Percentiles rank a stretch among this genome's conserved stretches.
Evolutionary conservation across 2,329 filamentous ascomycete species (phyloP).

Genomic region (Coniochaeta sp.): DNA sequence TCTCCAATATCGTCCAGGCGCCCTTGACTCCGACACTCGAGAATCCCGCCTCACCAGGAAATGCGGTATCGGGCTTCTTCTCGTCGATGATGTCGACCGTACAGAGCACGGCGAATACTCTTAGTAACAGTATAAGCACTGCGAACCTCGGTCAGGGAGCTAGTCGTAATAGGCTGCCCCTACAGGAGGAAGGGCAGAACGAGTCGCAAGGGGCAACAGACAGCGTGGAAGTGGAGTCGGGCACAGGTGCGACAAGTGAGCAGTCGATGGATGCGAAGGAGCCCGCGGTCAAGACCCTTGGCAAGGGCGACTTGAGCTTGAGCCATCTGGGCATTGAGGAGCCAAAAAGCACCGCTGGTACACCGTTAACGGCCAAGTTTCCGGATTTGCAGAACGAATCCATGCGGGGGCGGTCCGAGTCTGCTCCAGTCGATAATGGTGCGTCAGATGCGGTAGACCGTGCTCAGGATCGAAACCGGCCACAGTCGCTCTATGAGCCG

Average conservation of each 20-base stretch:
- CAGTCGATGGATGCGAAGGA: conserved; percentile 51
- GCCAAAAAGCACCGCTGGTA: conserved; percentile 43
- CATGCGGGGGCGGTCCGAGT: conserved; percentile 45
- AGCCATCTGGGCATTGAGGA: conserved; percentile 79
- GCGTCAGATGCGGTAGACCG: conserved; percentile 25
- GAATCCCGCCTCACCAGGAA: conserved; percentile 42
- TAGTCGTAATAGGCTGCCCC: conserved; percentile 19
- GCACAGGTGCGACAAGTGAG: conserved; percentile 30
- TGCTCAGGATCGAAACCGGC: conserved; percentile 24
- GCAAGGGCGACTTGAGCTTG: conserved; percentile 80
- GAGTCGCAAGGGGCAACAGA: conserved; percentile 21
- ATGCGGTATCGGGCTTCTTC: conserved; percentile 71
- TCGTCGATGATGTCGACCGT: conserved; percentile 88
- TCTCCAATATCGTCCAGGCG: conserved; percentile 67
- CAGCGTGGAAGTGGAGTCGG: conserved; percentile 36
- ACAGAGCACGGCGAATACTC: conserved; percentile 76
- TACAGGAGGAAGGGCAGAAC: conserved; percentile 22
- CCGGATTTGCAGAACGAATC: conserved; percentile 34
- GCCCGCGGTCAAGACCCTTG: conserved; percentile 80
- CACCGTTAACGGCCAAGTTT: conserved; percentile 50
- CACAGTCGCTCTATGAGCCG: conserved; percentile 45
- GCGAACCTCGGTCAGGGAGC: conserved; percentile 48
- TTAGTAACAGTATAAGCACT: conserved; percentile 69
- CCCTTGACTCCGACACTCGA: conserved; percentile 75
- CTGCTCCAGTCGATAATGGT: conserved; percentile 44